phyloP scores from a whole-genome alignment of 1,284 basidiomycete species.

The Ustilago trichophora region DNA sequence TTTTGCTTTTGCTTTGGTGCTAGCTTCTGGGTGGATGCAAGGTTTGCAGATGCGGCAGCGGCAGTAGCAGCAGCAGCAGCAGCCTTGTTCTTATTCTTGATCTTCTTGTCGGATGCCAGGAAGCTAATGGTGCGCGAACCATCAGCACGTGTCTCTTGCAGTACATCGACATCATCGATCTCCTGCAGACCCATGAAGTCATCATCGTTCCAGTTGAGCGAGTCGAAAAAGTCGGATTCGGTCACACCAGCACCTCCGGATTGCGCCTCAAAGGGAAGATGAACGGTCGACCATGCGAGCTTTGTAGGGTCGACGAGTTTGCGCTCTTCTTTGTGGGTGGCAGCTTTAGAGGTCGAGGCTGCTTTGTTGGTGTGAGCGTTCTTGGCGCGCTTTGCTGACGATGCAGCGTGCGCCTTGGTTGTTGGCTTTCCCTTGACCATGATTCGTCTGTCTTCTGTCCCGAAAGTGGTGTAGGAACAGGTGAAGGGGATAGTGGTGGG shows the following conservation, averaged over 20 bases:
- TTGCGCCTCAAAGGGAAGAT: constrained; percentile 41
- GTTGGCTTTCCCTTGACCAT: constrained; percentile 17
- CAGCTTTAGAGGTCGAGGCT: constrained; percentile 6
- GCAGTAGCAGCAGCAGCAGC: constrained; percentile 1
- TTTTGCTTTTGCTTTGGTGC: constrained; percentile 5
- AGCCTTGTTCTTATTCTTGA: constrained; percentile 34
- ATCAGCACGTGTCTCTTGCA: constrained; percentile 43
- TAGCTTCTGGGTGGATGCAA: no score
- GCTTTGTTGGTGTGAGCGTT: constrained; percentile 1
- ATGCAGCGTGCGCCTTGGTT: background rate
- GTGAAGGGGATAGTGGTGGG: background rate
- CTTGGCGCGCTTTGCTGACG: constrained; percentile 7
- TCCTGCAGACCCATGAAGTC: constrained; percentile 64
- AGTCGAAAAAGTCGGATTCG: constrained; percentile 47
- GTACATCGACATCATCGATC: constrained; percentile 59
- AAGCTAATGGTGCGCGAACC: constrained; percentile 50
- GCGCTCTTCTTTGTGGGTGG: constrained; percentile 10
- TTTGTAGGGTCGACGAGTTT: constrained; percentile 28
- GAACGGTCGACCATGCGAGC: constrained; percentile 50
- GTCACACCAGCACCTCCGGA: constrained; percentile 44
- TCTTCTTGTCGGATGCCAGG: constrained; percentile 32
- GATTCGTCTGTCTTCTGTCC: background rate
- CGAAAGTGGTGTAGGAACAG: no score
- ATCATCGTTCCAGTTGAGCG: constrained; percentile 46
- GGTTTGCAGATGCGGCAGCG: constrained; percentile 15